These are phyloP conservation scores for Paralagenidium karlingii DNA, from an alignment of 352 stramenopile species.

Conservation along the genomic window DNA sequence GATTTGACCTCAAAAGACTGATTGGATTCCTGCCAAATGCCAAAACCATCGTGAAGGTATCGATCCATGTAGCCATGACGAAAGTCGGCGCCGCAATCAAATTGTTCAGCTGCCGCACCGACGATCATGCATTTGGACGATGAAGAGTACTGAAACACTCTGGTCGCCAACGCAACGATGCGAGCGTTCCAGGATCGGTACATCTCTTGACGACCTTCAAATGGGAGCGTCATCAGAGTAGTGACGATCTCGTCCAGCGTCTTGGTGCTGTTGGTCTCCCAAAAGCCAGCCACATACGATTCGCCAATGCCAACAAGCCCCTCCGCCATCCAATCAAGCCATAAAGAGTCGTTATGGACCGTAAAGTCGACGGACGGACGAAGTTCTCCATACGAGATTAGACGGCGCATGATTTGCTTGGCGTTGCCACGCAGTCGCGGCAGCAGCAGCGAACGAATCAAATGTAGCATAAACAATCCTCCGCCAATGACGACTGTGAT, in stretches of 20 bases:
- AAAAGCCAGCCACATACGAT: conserved; percentile 68
- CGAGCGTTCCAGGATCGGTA: conserved; percentile 76
- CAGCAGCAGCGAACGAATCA: conserved; percentile 65
- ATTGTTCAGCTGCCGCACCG: conserved; percentile 53
- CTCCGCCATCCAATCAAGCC: conserved; percentile 81
- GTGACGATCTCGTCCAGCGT: conserved; percentile 62
- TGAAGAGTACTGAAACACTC: conserved; percentile 65
- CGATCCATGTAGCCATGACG: conserved; percentile 58
- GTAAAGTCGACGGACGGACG: conserved; percentile 53
- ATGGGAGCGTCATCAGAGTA: conserved; percentile 64
- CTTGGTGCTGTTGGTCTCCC: conserved; percentile 31
- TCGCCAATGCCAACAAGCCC: conserved; percentile 73
- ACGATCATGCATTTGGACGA: conserved; percentile 58
- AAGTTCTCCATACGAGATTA: conserved; percentile 49
- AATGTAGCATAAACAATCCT: conserved; percentile 38
- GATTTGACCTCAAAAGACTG: conserved; percentile 20
- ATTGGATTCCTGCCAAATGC: conserved; percentile 42
- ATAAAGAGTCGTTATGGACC: conserved; percentile 64
- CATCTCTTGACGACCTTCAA: conserved; percentile 73
- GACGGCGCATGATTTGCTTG: conserved; percentile 58
- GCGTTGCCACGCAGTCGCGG: conserved; percentile 48
- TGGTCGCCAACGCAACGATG: conserved; percentile 50
- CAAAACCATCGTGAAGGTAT: conserved; percentile 68
- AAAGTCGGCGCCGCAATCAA: conserved; percentile 60
- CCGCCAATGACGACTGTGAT: conserved; percentile 41